phyloP scores from a whole-genome alignment of 1,284 basidiomycete genomes.

The Neonothopanus nambi region DNA sequence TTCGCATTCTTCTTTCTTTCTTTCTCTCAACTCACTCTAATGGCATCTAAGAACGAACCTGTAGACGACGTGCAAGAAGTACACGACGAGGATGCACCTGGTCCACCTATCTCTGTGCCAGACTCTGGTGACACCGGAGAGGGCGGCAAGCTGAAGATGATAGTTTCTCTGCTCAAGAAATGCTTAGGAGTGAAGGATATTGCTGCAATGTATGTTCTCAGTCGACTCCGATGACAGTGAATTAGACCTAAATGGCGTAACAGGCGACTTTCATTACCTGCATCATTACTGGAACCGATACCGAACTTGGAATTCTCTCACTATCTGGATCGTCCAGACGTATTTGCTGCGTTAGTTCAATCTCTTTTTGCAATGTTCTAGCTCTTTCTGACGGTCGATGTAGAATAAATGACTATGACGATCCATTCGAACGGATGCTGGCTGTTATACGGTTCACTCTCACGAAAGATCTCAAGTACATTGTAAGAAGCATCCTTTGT shows the following conservation, averaged over 20 bases:
- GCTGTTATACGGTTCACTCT: slow-evolving; percentile 87
- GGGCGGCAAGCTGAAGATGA: slow-evolving; percentile 89
- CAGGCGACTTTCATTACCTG: slow-evolving; percentile 87
- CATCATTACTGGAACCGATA: slow-evolving; percentile 87
- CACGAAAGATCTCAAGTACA: slow-evolving; percentile 94
- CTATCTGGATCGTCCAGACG: slow-evolving; percentile 90
- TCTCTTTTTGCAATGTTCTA: not conserved
- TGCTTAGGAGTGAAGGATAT: slow-evolving; percentile 90
- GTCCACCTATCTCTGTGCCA: slow-evolving; percentile 68
- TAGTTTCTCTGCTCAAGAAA: slow-evolving; percentile 84
- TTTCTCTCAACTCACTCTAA: not conserved
- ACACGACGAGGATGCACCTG: slow-evolving; percentile 56
- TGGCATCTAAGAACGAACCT: slow-evolving; percentile 2
- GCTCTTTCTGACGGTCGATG: slow-evolving; percentile 5
- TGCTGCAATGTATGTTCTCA: slow-evolving; percentile 72
- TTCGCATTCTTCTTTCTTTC: too few species aligned
- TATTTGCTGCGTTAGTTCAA: slow-evolving; percentile 75
- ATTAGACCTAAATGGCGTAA: not conserved
- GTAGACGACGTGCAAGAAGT: slow-evolving; percentile 12
- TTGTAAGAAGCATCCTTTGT: slow-evolving; percentile 51
- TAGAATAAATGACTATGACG: slow-evolving; percentile 86
- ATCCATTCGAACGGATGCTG: slow-evolving; percentile 91
- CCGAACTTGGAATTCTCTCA: slow-evolving; percentile 97
- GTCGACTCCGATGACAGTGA: not conserved
- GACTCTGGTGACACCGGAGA: slow-evolving; percentile 77